Evolutionary conservation across 371 early-diverging fungal genomes (phyloP), one percentile per base, ranked within the genome.

Genomic region (Catenaria anguillulae): DNA sequence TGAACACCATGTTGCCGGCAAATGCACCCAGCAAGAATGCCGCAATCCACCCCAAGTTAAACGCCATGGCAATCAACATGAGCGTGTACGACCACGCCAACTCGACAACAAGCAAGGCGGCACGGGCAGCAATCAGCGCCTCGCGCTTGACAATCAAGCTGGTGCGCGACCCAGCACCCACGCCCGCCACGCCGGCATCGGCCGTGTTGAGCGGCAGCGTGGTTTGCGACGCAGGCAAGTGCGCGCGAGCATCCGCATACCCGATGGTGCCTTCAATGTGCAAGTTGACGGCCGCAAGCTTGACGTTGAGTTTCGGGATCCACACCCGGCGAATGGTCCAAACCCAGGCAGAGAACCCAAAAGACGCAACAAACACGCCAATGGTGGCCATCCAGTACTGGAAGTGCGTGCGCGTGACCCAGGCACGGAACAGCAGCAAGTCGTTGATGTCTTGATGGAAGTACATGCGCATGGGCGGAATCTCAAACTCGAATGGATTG

Each of bases 51-150:
- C 59, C 59, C 29, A 12, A 58, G 29, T 58, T 58, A 29, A 33
- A 58, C 59, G 59, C 12, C 59, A 58, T 58, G 59, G 42, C 45
- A 29, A 42, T 29, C 4, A 58, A 17, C 59, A 58, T 58, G 17
- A 58, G 24, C 24, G 42, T 3, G 26, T 23, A 58, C 40, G 59
- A 58, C 8, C 10, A 58, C 37, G 40, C 43, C 8, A 58, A 12
- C 59, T 58, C 59, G 5, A 37, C 10, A 12, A 45, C 29, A 3
- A 13, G 15, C 5, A 42, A 4, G 1, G 19, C 8, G 15, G 52
- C 52, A 6, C 52, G 52, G 1, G 52, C 52, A 0, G 31, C 26
- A 17, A 50, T 31, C 29, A 50, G 31, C 6, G 23, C 0, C 12
- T 50, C 52, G 17, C 52, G 52, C 29, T 19, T 8, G 6, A 29